Evolutionary conservation across 1,284 basidiomycete species (phyloP), one percentile per base, ranked within the genome.

Genomic region (Rhodotorula sp.): DNA sequence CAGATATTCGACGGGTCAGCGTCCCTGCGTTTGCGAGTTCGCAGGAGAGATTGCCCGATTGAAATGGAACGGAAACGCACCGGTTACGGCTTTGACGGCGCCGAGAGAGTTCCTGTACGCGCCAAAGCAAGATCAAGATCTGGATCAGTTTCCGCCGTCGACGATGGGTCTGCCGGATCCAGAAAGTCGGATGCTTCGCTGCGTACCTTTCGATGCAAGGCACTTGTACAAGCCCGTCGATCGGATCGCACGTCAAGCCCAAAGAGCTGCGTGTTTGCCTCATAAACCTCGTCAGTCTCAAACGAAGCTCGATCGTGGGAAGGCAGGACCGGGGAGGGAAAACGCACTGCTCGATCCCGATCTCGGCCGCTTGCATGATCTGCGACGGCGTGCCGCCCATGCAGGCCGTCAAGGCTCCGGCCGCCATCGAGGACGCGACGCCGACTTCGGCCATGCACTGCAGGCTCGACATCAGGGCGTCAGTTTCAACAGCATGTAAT

Each of bases 141-240:
- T 43, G 10, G 10, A 14, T 54, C 23, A 54, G 52, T 23, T 51
- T 51, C 18, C 39, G 39, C 39, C 39, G 39, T 43, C 39, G 10
- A 43, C 39, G 39, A 6, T 34, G 34, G 34, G 39, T 43, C 8
- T 10, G 39, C 39, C 39, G 12, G 39, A 43, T 43, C 39, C 8
- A 12, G 39, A 43, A 43, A 43, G 10, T 43, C 12, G 10, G 39
- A 43, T 43, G 39, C 39, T 43, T 43, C 8, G 39, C 39, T n/a
- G 49, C 49, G 49, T 15, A 62, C 61, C 82, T 73, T 81, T 93
- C 92, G 75, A 96, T 94, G 79, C 92, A 97, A 1, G 95, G 94
- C 14, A 97, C 92, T 81, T 97, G 93, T 0, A 96, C 93, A 15
- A 94, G 86, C 0, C 93, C 93, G 79, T 92, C 91, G 70, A 95